These are phyloP conservation scores for Cicer judaicum DNA, from an alignment of 306 rosid species.

Conservation along the genomic window DNA sequence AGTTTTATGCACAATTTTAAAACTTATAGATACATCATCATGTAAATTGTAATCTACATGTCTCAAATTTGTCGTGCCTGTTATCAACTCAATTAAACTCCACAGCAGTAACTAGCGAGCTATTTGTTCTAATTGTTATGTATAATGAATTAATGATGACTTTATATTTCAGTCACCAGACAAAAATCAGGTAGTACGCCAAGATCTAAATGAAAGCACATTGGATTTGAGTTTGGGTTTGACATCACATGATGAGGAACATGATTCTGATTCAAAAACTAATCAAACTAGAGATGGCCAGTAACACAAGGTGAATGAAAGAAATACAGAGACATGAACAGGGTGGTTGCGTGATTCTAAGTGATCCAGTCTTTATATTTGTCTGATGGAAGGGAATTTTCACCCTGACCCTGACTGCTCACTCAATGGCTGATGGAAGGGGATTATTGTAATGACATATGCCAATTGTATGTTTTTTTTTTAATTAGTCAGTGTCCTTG, in stretches of 20 bases:
- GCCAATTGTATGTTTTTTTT: slow-evolving; percentile 46
- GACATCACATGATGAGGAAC: slow-evolving; percentile 70
- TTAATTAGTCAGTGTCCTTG: slow-evolving; percentile 48
- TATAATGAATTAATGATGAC: slow-evolving; percentile 29
- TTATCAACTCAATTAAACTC: slow-evolving; percentile 4
- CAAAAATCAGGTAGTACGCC: slow-evolving; percentile 68
- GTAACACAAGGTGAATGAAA: slow-evolving; percentile 37
- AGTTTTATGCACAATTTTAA: slow-evolving; percentile 4
- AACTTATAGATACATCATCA: slow-evolving; percentile 7
- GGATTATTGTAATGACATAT: slow-evolving; percentile 48
- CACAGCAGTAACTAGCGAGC: slow-evolving; percentile 24
- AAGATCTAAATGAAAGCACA: slow-evolving; percentile 94
- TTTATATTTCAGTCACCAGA: slow-evolving; percentile 60
- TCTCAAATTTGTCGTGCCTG: neutral
- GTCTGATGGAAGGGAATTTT: slow-evolving; percentile 42
- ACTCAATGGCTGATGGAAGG: slow-evolving; percentile 39
- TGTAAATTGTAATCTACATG: slow-evolving; percentile 21
- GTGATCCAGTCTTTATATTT: slow-evolving; percentile 37
- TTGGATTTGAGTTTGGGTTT: slow-evolving; percentile 90
- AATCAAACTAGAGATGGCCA: slow-evolving; percentile 61
- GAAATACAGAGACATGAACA: slow-evolving; percentile 29
- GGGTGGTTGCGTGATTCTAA: slow-evolving; percentile 39
- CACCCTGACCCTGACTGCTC: slow-evolving; percentile 38
- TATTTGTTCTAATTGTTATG: slow-evolving; percentile 14
- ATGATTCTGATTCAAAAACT: slow-evolving; percentile 59